A percentile compares a stretch with the other conserved stretches of the same genome.
phyloP scores from a whole-genome alignment of 2,329 filamentous ascomycete genomes.

The Aspergillus fumigatiaffinis region DNA sequence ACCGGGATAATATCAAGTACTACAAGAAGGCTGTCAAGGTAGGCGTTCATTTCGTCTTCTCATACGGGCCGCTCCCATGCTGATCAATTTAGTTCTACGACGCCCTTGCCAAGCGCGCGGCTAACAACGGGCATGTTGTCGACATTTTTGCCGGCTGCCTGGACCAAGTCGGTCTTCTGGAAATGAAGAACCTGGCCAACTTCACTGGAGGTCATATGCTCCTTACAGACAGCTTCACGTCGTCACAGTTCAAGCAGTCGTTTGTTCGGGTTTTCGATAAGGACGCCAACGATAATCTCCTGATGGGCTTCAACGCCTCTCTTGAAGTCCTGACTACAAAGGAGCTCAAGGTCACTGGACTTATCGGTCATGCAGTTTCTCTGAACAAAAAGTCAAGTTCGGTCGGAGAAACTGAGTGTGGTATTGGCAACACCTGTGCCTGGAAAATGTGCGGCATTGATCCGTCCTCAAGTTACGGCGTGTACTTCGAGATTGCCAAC shows the following conservation, averaged over 20 bases:
- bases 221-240: conserved; percentile 95
- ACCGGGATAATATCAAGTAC: conserved; percentile 98
- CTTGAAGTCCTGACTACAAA: conserved; percentile 96
- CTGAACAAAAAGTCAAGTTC: conserved; percentile 97
- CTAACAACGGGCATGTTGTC: conserved; percentile 95
- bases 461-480: conserved; percentile 84
- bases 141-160: conserved; percentile 97
- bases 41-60: conserved; percentile 19
- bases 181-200: conserved; percentile 97
- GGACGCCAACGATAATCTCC: conserved; percentile 85
- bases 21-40: conserved; percentile 99
- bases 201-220: conserved; percentile 98
- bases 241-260: conserved; percentile 98
- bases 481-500: conserved; percentile 97
- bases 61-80: conserved; percentile 3
- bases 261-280: conserved; percentile 97
- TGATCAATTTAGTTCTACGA: conserved; percentile 75
- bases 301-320: conserved; percentile 98
- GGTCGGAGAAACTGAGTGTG: conserved; percentile 95
- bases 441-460: conserved; percentile 99
- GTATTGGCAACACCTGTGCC: conserved; percentile 96
- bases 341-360: conserved; percentile 93
- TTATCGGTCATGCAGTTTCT: conserved; percentile 95
- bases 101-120: conserved; percentile 83
- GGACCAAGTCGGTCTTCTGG: conserved; percentile 91